Evolutionary conservation across 2,329 filamentous ascomycete genomes (phyloP).

Genomic region (Gnomoniopsis smithogilvyi): DNA sequence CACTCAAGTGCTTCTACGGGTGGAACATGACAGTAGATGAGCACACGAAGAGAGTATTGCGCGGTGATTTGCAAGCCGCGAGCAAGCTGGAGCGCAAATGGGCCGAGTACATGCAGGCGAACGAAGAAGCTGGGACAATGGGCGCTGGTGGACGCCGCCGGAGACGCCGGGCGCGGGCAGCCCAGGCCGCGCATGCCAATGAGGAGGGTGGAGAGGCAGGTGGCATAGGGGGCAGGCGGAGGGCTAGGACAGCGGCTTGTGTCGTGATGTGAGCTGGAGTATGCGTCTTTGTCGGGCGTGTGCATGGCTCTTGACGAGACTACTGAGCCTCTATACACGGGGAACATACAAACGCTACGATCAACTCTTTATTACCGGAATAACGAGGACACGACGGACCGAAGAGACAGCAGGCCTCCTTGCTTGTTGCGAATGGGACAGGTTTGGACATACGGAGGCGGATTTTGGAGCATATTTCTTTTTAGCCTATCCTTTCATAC

Average conservation of each 20-base stretch:
- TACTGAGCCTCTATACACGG: not conserved
- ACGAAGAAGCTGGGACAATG: constrained; percentile 72
- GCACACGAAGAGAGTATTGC: constrained; percentile 80
- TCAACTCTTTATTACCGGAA: not conserved
- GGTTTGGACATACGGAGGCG: not conserved
- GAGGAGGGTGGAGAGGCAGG: constrained; percentile 63
- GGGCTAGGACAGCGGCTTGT: constrained; percentile 25
- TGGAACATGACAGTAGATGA: constrained; percentile 95
- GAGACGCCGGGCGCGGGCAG: constrained; percentile 75
- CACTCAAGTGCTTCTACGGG: constrained; percentile 89
- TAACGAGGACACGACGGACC: not conserved
- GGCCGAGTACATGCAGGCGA: constrained; percentile 91
- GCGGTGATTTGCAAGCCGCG: constrained; percentile 72
- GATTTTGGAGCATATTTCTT: not conserved
- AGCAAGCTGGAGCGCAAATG: constrained; percentile 83
- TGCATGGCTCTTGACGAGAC: not conserved
- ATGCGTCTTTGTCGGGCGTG: not conserved
- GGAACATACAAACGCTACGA: not conserved
- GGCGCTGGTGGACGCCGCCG: constrained; percentile 67
- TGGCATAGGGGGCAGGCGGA: constrained; percentile 57
- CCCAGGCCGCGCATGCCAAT: constrained; percentile 73
- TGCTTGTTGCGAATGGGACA: not conserved
- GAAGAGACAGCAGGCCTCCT: not conserved
- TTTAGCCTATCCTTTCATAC: not conserved
- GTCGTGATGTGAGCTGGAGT: constrained; percentile 21